These are phyloP conservation scores for Phytopythium cucurbitacearum DNA, from an alignment of 352 stramenopile genomes.

Conservation along the genomic window DNA sequence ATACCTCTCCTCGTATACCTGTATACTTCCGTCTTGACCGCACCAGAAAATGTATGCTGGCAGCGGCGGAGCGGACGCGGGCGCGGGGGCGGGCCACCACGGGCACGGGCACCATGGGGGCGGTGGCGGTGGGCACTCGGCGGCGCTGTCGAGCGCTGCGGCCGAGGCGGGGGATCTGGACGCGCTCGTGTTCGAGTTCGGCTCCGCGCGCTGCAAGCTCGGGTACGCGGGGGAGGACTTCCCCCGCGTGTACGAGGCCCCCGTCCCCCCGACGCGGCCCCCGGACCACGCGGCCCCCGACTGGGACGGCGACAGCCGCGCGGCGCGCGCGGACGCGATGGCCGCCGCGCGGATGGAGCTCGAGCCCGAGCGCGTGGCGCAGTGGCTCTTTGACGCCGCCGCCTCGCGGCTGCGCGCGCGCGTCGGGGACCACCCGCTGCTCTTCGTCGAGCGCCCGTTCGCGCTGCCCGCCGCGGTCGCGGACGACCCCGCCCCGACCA, in stretches of 20 bases:
- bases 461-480: constrained; percentile 38
- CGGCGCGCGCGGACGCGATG: constrained; percentile 4
- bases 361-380: constrained; percentile 49
- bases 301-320: constrained; percentile 8
- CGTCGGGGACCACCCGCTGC: constrained; percentile 58
- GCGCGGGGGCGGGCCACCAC: constrained; percentile 1
- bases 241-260: constrained; percentile 64
- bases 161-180: constrained; percentile 73
- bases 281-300: constrained; percentile 17
- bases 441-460: constrained; percentile 68
- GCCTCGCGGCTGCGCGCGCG: constrained; percentile 39
- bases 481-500: constrained; percentile 1
- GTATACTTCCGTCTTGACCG: neutral
- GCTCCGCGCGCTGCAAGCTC: constrained; percentile 69
- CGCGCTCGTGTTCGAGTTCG: constrained; percentile 78
- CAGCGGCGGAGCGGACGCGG: constrained; percentile 10
- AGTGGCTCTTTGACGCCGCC: constrained; percentile 68
- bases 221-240: constrained; percentile 88
- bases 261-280: constrained; percentile 13
- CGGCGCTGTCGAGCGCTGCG: constrained; percentile 36
- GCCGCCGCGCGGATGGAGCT: constrained; percentile 45
- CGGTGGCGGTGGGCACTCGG: constrained; percentile 3
- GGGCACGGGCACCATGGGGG: constrained; percentile 23
- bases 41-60: constrained; percentile 23
- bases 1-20: neutral